These are phyloP conservation scores for Alternaria metachromatica DNA, from an alignment of 2,329 filamentous ascomycete species.

Conservation along the genomic window DNA sequence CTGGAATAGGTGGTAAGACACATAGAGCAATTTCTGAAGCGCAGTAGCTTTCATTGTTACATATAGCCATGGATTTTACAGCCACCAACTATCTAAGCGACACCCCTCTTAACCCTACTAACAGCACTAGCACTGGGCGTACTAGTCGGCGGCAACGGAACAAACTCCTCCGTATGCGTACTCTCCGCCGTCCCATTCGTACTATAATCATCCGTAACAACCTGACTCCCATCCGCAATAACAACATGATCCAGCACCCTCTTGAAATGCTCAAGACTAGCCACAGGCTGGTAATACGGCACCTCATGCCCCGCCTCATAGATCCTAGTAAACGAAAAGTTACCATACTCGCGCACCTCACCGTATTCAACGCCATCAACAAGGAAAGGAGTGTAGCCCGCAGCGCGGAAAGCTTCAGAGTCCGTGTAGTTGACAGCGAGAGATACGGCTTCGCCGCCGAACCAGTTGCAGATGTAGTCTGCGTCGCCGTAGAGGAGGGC, in stretches of 20 bases:
- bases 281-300: constrained; percentile 51
- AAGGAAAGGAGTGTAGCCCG: constrained; percentile 74
- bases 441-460: constrained; percentile 76
- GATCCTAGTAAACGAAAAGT: constrained; percentile 61
- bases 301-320: constrained; percentile 62
- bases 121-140: constrained; percentile 7
- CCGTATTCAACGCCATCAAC: constrained; percentile 68
- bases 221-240: constrained; percentile 38
- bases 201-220: constrained; percentile 35
- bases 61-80: too few relatives aligned
- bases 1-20: too few relatives aligned
- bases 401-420: constrained; percentile 61
- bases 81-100: too few relatives aligned
- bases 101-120: constrained; percentile 2
- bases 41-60: too few relatives aligned
- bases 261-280: constrained; percentile 40
- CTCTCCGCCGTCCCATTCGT: constrained; percentile 41
- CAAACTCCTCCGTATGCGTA: constrained; percentile 41
- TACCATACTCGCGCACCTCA: constrained; percentile 76
- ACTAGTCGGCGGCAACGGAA: constrained; percentile 34
- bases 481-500: constrained; percentile 64
- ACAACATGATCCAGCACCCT: constrained; percentile 34
- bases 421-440: constrained; percentile 61
- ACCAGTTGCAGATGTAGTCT: constrained; percentile 67
- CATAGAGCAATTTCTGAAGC: too few relatives aligned